Evolutionary conservation across 352 stramenopile genomes (phyloP), one percentile per base, ranked within the genome.

Genomic region (Phytopythium montanum): DNA sequence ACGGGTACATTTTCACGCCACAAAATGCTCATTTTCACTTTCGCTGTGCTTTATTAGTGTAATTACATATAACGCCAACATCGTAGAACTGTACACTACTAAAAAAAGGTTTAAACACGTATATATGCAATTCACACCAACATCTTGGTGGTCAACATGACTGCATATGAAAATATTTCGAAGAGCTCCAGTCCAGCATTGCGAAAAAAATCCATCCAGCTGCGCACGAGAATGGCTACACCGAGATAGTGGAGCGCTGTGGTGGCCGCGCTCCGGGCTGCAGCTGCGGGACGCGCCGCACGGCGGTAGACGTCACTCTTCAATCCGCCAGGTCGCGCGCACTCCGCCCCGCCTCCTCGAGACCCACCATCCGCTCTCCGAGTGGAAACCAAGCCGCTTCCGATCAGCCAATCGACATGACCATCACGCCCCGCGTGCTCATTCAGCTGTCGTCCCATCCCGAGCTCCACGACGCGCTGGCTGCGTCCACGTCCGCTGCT

Each of bases 271-370:
- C 36, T 6, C 7, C 36, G n/a, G 14, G 36, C 34, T 41, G n/a
- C 31, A 10, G 31, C 31, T 34, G 31, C 9, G 31, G 31, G 31
- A 5, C 31, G 5, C 31, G 31, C 31, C 9, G 31, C 9, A 9
- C 13, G 9, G 12, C 23, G 23, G 6, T 9, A 2, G 45, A 52
- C 13, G 14, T 38, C 50, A 56, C 6, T 56, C 8, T 10, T 1
- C 31, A 44, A 56, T 56, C 31, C 18, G 50, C 50, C 50, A 19
- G 50, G 50, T 31, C 42, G 50, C 50, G 50, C 50, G 26, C 50
- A 56, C 31, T 56, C 19, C 29, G 7, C 50, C 9, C 5, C 12
- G 31, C 31, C 5, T 4, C n/a, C 10, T 19, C 12, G 45, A 56
- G 6, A 29, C 9, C 28, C 48, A 4, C 23, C 28, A 26, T 14